A percentile compares a stretch with the other conserved stretches of the same genome.
phyloP scores from a whole-genome alignment of 345 rosid genomes.

The Camelina laxa region DNA sequence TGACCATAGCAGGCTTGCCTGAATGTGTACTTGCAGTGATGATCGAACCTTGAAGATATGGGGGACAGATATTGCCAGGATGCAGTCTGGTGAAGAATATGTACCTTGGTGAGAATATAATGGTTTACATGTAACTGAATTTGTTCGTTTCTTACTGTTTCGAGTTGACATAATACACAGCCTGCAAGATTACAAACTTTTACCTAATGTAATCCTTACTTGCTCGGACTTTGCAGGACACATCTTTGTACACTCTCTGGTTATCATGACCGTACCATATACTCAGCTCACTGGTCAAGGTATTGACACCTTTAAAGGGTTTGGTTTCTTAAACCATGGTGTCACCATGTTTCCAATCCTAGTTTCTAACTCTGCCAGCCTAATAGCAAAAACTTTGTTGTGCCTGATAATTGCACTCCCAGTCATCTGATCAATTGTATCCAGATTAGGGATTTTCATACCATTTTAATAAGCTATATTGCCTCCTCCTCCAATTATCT shows the following conservation, averaged over 20 bases:
- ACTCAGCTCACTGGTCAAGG: constrained; percentile 99
- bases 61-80: constrained; percentile 59
- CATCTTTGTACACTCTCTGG: constrained; percentile 86
- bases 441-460: not conserved
- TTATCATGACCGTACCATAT: constrained; percentile 91
- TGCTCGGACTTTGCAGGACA: constrained; percentile 60
- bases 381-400: not conserved
- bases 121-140: constrained; percentile 23
- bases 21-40: constrained; percentile 71
- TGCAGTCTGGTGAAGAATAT: constrained; percentile 69
- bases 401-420: not conserved
- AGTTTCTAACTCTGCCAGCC: not conserved
- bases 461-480: not conserved
- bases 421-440: not conserved
- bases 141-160: constrained; percentile 14
- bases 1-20: constrained; percentile 29
- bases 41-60: constrained; percentile 95
- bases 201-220: constrained; percentile 21
- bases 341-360: not conserved
- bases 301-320: constrained; percentile 36
- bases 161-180: not conserved
- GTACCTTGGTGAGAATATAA: constrained; percentile 74
- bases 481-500: not conserved
- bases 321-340: not conserved
- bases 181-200: constrained; percentile 6